phyloP scores from a whole-genome alignment of 805 yeast species.

The Myxozyma mucilagina region DNA sequence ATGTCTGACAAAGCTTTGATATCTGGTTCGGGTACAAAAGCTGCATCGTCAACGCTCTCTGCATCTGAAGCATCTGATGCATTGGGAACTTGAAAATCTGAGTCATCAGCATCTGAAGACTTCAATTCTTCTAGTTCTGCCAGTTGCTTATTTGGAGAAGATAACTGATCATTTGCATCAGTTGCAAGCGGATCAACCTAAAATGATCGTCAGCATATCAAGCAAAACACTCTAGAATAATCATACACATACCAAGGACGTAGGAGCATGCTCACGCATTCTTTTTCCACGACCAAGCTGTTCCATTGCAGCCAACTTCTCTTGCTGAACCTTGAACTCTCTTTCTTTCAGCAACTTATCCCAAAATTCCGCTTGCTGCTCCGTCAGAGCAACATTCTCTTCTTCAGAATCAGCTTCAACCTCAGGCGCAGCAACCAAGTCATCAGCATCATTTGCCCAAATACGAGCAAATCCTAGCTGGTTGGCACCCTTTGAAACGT shows the following conservation, averaged over 20 bases:
- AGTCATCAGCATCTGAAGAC: not conserved
- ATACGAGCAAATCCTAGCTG: slow-evolving; percentile 18
- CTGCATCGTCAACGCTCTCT: not conserved
- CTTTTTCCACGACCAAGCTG: slow-evolving; percentile 28
- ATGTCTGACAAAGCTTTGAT: too few relatives aligned
- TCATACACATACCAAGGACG: not conserved
- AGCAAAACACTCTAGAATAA: not conserved
- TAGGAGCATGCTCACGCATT: slow-evolving; percentile 2
- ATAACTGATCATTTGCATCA: not conserved
- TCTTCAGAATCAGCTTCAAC: not conserved
- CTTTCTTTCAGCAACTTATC: slow-evolving; percentile 21
- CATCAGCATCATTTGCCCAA: slow-evolving; percentile 22
- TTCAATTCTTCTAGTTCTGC: not conserved
- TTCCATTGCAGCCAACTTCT: not conserved
- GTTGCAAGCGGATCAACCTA: not conserved
- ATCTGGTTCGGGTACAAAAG: too few relatives aligned
- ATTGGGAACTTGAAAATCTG: not conserved
- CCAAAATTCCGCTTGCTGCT: slow-evolving; percentile 22
- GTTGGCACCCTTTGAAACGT: not conserved
- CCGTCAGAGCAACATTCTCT: not conserved
- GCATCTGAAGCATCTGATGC: not conserved
- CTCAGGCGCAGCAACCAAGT: slow-evolving; percentile 1
- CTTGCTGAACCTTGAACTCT: slow-evolving; percentile 2
- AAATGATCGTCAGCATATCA: not conserved
- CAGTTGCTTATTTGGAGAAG: not conserved